These are phyloP conservation scores for Diplodia scrobiculata DNA, from an alignment of 2,329 filamentous ascomycete genomes.

Conservation along the genomic window DNA sequence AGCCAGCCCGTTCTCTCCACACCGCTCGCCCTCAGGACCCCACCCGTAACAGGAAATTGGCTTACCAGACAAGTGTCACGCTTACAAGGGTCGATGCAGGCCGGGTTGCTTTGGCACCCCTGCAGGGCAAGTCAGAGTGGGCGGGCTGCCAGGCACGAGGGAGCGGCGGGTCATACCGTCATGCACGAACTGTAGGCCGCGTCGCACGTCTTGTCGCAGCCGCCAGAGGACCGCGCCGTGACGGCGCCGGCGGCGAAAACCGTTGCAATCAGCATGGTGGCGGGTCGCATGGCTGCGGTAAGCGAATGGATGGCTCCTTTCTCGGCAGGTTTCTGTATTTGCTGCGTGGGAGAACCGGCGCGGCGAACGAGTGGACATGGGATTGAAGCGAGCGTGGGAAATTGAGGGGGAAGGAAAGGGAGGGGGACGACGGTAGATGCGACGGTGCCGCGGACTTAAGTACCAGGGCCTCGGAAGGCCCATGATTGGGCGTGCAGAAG, in stretches of 20 bases:
- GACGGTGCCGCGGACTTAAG: constrained; percentile 26
- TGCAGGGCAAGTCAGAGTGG: constrained; percentile 18
- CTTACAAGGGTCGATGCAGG: constrained; percentile 29
- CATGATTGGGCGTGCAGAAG: constrained; percentile 14
- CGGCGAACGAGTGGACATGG: constrained; percentile 25
- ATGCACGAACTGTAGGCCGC: constrained; percentile 28
- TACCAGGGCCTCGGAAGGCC: constrained; percentile 6
- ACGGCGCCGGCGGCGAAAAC: constrained; percentile 17
- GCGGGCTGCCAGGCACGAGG: constrained; percentile 11
- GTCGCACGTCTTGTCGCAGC: constrained; percentile 28
- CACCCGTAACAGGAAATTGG: constrained; percentile 1
- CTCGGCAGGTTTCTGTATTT: not conserved
- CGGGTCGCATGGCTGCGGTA: constrained; percentile 18
- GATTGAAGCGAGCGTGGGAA: constrained; percentile 22
- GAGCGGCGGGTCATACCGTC: constrained; percentile 22
- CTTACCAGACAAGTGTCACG: constrained; percentile 28
- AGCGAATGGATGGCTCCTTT: not conserved
- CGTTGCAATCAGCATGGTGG: constrained; percentile 21
- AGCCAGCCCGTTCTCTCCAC: constrained; percentile 17
- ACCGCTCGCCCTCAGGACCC: constrained; percentile 24
- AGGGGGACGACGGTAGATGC: constrained; percentile 8
- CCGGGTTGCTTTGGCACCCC: constrained; percentile 26
- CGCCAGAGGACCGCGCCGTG: constrained; percentile 21
- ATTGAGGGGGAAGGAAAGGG: constrained; percentile 9
- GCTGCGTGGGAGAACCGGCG: constrained; percentile 2